A percentile compares a stretch with the other conserved stretches of the same genome.
Conservation (phyloP, 1,284 basidiomycete genomes). For the Gymnopus androsaceus region DNA sequence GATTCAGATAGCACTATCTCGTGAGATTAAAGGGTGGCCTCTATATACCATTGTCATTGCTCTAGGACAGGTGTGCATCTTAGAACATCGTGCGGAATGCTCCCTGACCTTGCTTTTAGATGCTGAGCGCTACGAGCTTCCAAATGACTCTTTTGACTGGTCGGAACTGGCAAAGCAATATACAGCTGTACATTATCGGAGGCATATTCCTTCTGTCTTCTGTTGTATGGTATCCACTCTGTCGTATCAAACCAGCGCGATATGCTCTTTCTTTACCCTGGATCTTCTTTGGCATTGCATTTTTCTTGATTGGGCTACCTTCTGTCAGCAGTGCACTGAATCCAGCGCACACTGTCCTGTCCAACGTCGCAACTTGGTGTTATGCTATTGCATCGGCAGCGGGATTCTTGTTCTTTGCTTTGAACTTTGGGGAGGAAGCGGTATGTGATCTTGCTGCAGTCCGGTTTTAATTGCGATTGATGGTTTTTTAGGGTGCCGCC, state of each 20-base stretch:
- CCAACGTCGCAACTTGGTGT: constrained; percentile 82
- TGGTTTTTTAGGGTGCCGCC: constrained; percentile 67
- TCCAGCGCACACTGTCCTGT: constrained; percentile 62
- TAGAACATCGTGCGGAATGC: background rate
- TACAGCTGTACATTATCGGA: constrained; percentile 87
- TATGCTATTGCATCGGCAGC: constrained; percentile 90
- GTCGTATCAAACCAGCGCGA: constrained; percentile 84
- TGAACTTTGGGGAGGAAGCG: constrained; percentile 95
- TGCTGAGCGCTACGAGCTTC: constrained; percentile 87
- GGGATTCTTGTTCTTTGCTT: constrained; percentile 88
- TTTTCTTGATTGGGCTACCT: constrained; percentile 87
- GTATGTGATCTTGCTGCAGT: constrained; percentile 41
- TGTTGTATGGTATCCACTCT: constrained; percentile 84
- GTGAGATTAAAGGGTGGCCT: constrained; percentile 82
- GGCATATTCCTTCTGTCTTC: constrained; percentile 84
- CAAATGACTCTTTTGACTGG: constrained; percentile 89
- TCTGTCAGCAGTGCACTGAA: constrained; percentile 67
- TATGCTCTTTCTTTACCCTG: constrained; percentile 85
- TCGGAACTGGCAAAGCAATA: constrained; percentile 76
- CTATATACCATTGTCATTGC: constrained; percentile 88
- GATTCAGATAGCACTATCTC: constrained; percentile 80
- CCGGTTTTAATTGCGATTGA: constrained; percentile 11
- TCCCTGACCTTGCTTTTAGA: constrained; percentile 38
- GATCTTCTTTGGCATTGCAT: constrained; percentile 87
- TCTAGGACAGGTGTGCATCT: constrained; percentile 68